phyloP scores from a whole-genome alignment of 495 filamentous ascomycete species.

The Penicillium ochrochloron region DNA sequence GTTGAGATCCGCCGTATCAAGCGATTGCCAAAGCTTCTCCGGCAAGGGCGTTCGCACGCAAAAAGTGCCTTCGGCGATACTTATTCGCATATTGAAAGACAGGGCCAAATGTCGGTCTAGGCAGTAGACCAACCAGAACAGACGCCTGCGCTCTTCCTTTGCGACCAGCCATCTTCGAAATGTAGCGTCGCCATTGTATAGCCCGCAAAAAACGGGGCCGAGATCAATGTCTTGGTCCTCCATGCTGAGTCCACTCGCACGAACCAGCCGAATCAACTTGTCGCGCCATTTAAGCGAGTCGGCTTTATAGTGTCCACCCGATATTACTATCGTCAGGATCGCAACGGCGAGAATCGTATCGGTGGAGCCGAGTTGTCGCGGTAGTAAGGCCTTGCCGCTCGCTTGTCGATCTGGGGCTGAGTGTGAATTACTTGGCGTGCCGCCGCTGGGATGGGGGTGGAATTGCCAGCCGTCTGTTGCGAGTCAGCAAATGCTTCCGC shows the following conservation, averaged over 20 bases:
- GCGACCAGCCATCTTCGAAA: constrained; percentile 24
- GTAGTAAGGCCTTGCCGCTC: constrained; percentile 19
- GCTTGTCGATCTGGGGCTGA: constrained; percentile 16
- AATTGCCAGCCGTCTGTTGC: constrained; percentile 26
- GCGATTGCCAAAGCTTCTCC: constrained; percentile 39
- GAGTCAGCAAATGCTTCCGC: not conserved
- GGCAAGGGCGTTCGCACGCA: constrained; percentile 41
- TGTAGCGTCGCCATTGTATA: constrained; percentile 28
- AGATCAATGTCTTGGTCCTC: constrained; percentile 33
- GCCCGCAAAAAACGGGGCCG: constrained; percentile 24
- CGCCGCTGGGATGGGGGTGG: constrained; percentile 15
- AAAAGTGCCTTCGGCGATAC: constrained; percentile 52
- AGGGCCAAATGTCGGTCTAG: constrained; percentile 55
- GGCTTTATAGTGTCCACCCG: constrained; percentile 38
- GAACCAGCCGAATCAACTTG: constrained; percentile 33
- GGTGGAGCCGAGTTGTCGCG: constrained; percentile 23
- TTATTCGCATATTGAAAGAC: constrained; percentile 53
- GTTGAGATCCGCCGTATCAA: constrained; percentile 31
- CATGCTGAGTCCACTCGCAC: constrained; percentile 33
- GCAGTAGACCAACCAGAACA: constrained; percentile 58
- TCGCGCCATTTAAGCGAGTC: constrained; percentile 41
- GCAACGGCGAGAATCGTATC: constrained; percentile 34
- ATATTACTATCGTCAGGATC: constrained; percentile 35
- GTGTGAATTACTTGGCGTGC: constrained; percentile 11
- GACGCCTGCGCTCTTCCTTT: constrained; percentile 52